Conservation (phyloP, 163 green algal genomes). For the Chloroidium sp. region DNA sequence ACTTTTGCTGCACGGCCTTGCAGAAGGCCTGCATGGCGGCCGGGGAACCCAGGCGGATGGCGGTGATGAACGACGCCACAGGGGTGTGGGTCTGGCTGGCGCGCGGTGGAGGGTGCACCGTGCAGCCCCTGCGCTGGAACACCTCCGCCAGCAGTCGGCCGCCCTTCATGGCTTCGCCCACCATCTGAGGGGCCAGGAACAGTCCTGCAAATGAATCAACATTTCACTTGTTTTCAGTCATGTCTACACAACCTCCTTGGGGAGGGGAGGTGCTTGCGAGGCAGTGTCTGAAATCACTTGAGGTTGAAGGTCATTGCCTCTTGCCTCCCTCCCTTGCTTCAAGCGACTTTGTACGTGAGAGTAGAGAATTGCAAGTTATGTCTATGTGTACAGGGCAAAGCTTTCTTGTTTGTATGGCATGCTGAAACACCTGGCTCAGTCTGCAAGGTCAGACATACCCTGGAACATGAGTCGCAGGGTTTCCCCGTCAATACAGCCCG, state of each 20-base stretch:
- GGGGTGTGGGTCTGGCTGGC: not conserved
- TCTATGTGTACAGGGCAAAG: too few species aligned
- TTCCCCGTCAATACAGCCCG: conserved; percentile 57
- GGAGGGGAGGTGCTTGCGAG: too few species aligned
- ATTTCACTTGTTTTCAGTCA: too few species aligned
- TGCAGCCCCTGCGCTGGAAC: conserved; percentile 37
- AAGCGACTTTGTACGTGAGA: too few species aligned
- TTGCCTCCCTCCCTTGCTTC: too few species aligned
- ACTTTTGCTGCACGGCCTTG: conserved; percentile 68
- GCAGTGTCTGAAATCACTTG: too few species aligned
- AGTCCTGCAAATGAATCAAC: conserved; percentile 41
- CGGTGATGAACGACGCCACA: conserved; percentile 77
- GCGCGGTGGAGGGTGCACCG: conserved; percentile 25
- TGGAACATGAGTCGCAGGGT: conserved; percentile 77
- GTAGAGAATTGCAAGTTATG: too few species aligned
- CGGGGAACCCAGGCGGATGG: conserved; percentile 62
- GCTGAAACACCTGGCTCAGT: not conserved
- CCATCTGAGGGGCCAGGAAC: conserved; percentile 78
- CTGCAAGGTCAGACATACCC: conserved; percentile 20
- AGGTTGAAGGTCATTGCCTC: too few species aligned
- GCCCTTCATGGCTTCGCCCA: conserved; percentile 88
- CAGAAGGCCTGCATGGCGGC: conserved; percentile 78
- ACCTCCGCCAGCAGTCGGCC: conserved; percentile 73
- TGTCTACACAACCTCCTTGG: too few species aligned
- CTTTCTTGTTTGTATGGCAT: not conserved